Evolutionary conservation across 1,139 yeast species (phyloP).

Genomic region (Candida sanyaensis): DNA sequence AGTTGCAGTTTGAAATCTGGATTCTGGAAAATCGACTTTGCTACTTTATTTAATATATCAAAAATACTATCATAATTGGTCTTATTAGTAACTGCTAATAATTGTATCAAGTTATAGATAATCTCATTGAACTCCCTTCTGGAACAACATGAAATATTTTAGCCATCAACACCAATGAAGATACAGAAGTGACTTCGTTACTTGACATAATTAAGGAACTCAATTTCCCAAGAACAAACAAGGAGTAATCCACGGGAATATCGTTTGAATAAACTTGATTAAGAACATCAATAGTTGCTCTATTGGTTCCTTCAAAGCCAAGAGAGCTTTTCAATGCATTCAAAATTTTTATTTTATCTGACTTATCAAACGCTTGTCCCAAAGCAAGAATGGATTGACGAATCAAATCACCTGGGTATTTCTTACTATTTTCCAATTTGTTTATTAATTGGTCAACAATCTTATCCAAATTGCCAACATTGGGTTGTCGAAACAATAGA

Average conservation of each 20-base stretch:
- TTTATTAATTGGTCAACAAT: constrained; percentile 24
- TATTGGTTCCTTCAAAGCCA: constrained; percentile 36
- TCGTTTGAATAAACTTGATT: constrained; percentile 22
- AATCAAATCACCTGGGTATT: constrained; percentile 53
- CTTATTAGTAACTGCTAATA: constrained; percentile 13
- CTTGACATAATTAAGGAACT: constrained; percentile 23
- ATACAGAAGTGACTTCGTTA: constrained; percentile 26
- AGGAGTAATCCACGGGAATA: constrained; percentile 19
- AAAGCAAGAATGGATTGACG: constrained; percentile 45
- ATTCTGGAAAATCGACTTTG: constrained; percentile 3
- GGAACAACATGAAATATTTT: constrained; percentile 13
- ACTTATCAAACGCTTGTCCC: constrained; percentile 22
- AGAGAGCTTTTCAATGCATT: constrained; percentile 26
- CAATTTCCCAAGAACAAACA: constrained; percentile 20
- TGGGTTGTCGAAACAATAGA: constrained; percentile 26
- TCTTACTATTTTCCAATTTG: constrained; percentile 39
- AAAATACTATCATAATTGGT: constrained; percentile 14
- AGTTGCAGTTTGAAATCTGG: constrained; percentile 4
- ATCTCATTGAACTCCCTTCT: constrained; percentile 5
- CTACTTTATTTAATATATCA: constrained; percentile 13
- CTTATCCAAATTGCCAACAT: constrained; percentile 17
- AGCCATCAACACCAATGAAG: constrained; percentile 27
- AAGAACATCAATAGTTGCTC: constrained; percentile 34
- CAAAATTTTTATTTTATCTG: constrained; percentile 14
- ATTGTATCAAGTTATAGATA: constrained; percentile 13